These are phyloP conservation scores for Hortaea werneckii DNA, from an alignment of 2,329 filamentous ascomycete genomes.

Conservation along the genomic window DNA sequence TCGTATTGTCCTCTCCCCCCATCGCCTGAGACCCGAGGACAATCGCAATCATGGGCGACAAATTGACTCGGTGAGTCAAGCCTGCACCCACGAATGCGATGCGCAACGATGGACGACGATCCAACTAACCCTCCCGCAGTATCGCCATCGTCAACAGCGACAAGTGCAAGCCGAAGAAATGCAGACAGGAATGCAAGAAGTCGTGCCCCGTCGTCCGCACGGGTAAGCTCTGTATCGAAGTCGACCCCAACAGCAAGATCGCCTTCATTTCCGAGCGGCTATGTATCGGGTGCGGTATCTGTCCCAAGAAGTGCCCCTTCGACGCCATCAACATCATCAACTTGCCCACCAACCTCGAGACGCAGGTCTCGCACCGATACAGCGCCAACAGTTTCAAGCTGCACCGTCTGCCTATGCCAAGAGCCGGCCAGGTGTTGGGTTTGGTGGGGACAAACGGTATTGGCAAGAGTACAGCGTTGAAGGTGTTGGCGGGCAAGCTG, in stretches of 20 bases:
- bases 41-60: slow-evolving; percentile 64
- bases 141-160: slow-evolving; percentile 98
- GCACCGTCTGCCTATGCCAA: slow-evolving; percentile 88
- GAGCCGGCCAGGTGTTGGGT: slow-evolving; percentile 89
- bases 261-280: slow-evolving; percentile 95
- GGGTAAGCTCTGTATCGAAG: slow-evolving; percentile 96
- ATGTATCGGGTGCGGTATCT: slow-evolving; percentile 98
- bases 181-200: slow-evolving; percentile 98
- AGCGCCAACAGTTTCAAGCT: slow-evolving; percentile 99
- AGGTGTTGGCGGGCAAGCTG: slow-evolving; percentile 95
- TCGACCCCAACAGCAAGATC: slow-evolving; percentile 76
- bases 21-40: no score
- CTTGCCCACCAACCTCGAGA: slow-evolving; percentile 97
- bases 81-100: no score
- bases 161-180: slow-evolving; percentile 95
- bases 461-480: slow-evolving; percentile 98
- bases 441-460: slow-evolving; percentile 99
- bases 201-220: slow-evolving; percentile 95
- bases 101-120: no score
- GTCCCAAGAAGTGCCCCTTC: slow-evolving; percentile 98
- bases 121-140: slow-evolving; percentile 40
- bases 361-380: slow-evolving; percentile 95
- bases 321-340: slow-evolving; percentile 99
- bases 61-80: slow-evolving; percentile 68
- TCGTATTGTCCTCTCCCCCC: no score